Base-by-base conservation (phyloP, 164 flowering plant genomes). In the Nymphaea thermarum region DNA sequence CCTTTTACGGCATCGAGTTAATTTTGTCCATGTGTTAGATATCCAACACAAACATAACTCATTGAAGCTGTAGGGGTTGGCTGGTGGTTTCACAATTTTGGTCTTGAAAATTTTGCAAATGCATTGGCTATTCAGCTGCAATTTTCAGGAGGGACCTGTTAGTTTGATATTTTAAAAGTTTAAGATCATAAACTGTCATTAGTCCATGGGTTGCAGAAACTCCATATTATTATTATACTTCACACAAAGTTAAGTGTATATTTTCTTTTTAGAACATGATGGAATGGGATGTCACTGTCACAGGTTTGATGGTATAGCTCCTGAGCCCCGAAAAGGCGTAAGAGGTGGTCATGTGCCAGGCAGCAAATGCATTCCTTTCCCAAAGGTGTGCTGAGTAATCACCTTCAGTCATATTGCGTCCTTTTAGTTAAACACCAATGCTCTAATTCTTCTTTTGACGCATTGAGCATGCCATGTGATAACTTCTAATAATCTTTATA, bases 341-440 rank as follows among this genome's bases (percentile, higher is more conserved):
- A 86, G 87, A 79, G 84, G 97, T 76, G 99, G 99, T 44, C 97
- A 95, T 84, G 90, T 95, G 18, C 98, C 99, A 17, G 94, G 97
- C 62, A 95, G 98, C 86, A 89, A 85, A 79, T 95, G 98, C 70
- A 73, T 95, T 72, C 99, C 98, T 71, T 95, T 95, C 78, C 68
- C 78, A 11, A 86, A 88, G 93, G 99, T 90, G 78, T 66, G 47
- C 16, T 11, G 3, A n/a, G 1, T 4, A 8, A 10, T 51, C 57
- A 51, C 14, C 36, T 25, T 25, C 36, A 25, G 36, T 25, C 36
- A 25, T 25, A 25, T 25, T 51, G 14, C 14, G 8, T 51, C 57
- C 57, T 51, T 10, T 51, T 51, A 0, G 57, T 5, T 51, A 10
- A 8, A 51, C 14, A 7, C 57, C 8, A 51, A 51, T 51, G 14